phyloP scores from a whole-genome alignment of 148 eudicot species.

The Nepenthes mirabilis region DNA sequence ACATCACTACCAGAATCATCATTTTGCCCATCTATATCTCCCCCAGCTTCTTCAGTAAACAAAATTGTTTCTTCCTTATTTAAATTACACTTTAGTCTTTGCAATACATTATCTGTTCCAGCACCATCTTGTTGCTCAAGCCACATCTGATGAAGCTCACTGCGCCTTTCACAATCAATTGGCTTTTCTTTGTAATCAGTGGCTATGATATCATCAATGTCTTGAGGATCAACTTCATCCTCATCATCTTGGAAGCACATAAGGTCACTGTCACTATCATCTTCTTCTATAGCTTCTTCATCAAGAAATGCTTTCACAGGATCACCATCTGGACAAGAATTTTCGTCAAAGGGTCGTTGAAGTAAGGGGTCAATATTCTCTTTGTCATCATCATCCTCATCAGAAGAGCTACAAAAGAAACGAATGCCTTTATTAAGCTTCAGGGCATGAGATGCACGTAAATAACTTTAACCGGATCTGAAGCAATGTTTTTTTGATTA shows the following conservation, averaged over 20 bases:
- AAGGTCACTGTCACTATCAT: constrained; percentile 76
- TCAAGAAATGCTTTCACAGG: constrained; percentile 77
- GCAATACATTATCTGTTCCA: constrained; percentile 73
- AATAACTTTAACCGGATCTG: constrained; percentile 1
- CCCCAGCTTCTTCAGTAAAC: constrained; percentile 24
- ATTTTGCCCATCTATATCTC: constrained; percentile 21
- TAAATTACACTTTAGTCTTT: constrained; percentile 45
- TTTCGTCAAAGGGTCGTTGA: constrained; percentile 13
- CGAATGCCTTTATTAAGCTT: not conserved
- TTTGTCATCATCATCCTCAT: constrained; percentile 73
- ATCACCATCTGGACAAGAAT: constrained; percentile 48
- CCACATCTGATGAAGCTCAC: constrained; percentile 88
- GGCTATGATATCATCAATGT: constrained; percentile 60
- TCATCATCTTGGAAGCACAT: constrained; percentile 48
- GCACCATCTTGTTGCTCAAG: constrained; percentile 87
- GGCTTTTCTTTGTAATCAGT: constrained; percentile 57
- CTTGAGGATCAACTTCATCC: constrained; percentile 57
- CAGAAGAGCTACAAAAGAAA: constrained; percentile 42
- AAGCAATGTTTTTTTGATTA: not conserved
- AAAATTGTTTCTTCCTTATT: constrained; percentile 27
- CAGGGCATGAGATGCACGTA: not conserved
- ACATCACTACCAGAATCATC: constrained; percentile 20
- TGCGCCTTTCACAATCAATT: constrained; percentile 50
- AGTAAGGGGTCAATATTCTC: constrained; percentile 43
- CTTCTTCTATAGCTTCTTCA: constrained; percentile 89